Percentiles rank a stretch among this genome's conserved stretches.
phyloP scores from a whole-genome alignment of 2,329 filamentous ascomycete species.

The Dryadomyces quercus-mongolicae region DNA sequence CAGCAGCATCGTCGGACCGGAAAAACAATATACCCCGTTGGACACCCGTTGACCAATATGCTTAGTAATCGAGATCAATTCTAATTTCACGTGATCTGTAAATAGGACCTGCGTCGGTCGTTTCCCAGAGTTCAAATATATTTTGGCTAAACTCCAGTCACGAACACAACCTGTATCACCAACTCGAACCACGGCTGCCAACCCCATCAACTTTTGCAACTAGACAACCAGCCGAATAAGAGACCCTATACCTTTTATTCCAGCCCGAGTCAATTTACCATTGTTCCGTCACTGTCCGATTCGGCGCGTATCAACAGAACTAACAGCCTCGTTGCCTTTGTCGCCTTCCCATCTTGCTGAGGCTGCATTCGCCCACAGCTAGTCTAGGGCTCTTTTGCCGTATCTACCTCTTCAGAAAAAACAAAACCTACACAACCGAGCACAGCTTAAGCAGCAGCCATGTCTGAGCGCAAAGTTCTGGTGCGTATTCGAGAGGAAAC shows the following conservation, averaged over 20 bases:
- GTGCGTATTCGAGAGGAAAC: conserved; percentile 4
- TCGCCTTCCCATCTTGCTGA: background rate
- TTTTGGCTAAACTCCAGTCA: too few relatives aligned
- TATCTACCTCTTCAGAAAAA: background rate
- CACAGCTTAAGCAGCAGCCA: conserved; percentile 12
- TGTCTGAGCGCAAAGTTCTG: conserved; percentile 33
- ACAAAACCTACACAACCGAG: background rate
- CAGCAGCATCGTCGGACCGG: too few relatives aligned
- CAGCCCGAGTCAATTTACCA: background rate
- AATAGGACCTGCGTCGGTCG: too few relatives aligned
- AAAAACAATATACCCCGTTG: too few relatives aligned
- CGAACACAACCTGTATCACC: too few relatives aligned
- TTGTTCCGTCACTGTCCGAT: background rate
- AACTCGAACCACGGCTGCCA: too few relatives aligned
- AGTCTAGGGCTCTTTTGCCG: background rate
- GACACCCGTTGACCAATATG: too few relatives aligned
- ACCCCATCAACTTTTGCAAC: too few relatives aligned
- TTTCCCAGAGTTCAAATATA: too few relatives aligned
- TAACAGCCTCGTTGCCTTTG: background rate
- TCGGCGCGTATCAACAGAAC: background rate
- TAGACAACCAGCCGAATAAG: background rate
- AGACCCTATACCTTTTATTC: background rate
- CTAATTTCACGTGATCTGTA: too few relatives aligned
- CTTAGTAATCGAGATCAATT: too few relatives aligned
- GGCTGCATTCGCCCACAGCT: background rate